These are phyloP conservation scores for Carallia brachiata DNA, from an alignment of 345 rosid genomes.

Conservation along the genomic window DNA sequence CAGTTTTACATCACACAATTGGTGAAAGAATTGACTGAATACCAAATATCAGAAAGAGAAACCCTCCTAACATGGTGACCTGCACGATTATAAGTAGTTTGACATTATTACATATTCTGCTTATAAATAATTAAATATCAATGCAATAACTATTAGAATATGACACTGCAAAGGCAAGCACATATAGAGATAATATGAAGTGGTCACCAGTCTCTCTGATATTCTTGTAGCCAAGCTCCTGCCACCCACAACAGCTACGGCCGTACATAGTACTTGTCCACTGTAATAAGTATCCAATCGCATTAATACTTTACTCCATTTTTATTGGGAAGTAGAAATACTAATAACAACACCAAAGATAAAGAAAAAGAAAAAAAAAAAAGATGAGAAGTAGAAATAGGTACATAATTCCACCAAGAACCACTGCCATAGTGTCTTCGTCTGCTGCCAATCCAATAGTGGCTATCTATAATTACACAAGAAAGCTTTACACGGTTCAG, in stretches of 20 bases:
- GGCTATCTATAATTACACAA: slow-evolving; percentile 17
- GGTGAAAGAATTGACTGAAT: slow-evolving; percentile 19
- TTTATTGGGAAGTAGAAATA: neutral
- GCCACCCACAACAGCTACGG: slow-evolving; percentile 27
- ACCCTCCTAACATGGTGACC: slow-evolving; percentile 20
- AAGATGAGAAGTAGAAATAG: neutral
- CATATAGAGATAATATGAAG: neutral
- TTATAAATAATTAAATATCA: neutral
- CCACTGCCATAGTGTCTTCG: slow-evolving; percentile 26
- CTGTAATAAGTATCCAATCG: neutral
- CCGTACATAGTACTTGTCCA: slow-evolving; percentile 19
- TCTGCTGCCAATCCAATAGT: slow-evolving; percentile 32
- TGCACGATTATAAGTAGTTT: neutral
- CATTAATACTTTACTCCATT: neutral
- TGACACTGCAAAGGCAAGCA: neutral
- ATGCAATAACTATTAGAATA: neutral
- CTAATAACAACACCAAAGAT: too few species aligned
- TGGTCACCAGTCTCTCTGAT: slow-evolving; percentile 29
- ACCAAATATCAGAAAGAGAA: slow-evolving; percentile 25
- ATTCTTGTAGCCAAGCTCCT: slow-evolving; percentile 17
- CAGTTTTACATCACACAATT: neutral
- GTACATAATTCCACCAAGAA: slow-evolving; percentile 31
- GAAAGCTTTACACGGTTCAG: neutral
- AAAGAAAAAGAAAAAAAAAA: neutral
- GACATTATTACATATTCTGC: neutral